Conservation (phyloP, 805 yeast species). For the Candida xiaguanensis region DNA sequence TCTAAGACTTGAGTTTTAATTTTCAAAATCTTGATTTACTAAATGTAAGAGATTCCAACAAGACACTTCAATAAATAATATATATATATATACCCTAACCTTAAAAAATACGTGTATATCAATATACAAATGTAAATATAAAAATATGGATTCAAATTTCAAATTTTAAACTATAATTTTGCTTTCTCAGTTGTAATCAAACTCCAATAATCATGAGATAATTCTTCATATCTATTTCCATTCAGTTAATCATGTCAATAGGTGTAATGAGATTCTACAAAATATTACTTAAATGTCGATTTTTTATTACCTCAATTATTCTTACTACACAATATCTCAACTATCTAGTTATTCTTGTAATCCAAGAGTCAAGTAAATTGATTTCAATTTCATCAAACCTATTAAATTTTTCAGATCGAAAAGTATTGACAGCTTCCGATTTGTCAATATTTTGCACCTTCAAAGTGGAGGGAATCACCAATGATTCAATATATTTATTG, state of each 20-base stretch:
- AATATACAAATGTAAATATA: no score
- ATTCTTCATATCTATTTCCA: slow-evolving; percentile 48
- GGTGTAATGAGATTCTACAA: no score
- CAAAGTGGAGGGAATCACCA: slow-evolving; percentile 31
- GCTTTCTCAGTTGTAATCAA: slow-evolving; percentile 33
- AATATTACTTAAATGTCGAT: no score
- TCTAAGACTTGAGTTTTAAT: not conserved
- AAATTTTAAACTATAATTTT: slow-evolving; percentile 25
- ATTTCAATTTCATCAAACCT: slow-evolving; percentile 39
- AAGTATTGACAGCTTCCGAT: not conserved
- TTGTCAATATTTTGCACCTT: slow-evolving; percentile 7
- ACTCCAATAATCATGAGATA: slow-evolving; percentile 58
- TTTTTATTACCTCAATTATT: no score
- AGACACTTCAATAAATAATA: no score
- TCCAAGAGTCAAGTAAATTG: slow-evolving; percentile 40
- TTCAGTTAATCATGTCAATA: slow-evolving; percentile 78
- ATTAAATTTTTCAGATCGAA: not conserved
- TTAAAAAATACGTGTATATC: no score
- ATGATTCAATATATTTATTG: slow-evolving; percentile 14
- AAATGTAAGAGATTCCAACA: no score
- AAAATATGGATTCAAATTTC: no score
- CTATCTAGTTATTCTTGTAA: slow-evolving; percentile 10
- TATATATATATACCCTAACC: no score
- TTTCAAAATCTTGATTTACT: no score
- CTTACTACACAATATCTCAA: no score